These are phyloP conservation scores for Chiua sp. DNA, from an alignment of 1,284 basidiomycete species.

Conservation along the genomic window DNA sequence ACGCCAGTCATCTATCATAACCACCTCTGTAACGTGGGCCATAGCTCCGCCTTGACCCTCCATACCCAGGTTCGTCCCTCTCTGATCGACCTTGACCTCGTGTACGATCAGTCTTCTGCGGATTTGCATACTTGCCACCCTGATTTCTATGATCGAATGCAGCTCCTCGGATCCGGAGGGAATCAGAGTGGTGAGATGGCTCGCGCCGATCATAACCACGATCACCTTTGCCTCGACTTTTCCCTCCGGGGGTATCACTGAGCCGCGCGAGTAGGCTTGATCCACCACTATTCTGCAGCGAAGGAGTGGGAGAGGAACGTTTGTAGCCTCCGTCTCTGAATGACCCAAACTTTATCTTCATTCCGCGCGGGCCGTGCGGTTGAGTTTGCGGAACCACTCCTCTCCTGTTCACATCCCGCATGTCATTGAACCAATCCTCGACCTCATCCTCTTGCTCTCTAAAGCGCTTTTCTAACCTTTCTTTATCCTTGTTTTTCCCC, in stretches of 20 bases:
- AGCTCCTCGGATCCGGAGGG: slow-evolving; percentile 37
- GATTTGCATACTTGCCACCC: slow-evolving; percentile 14
- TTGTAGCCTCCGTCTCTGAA: slow-evolving; percentile 30
- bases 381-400: slow-evolving; percentile 18
- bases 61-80: slow-evolving; percentile 27
- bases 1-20: slow-evolving; percentile 47
- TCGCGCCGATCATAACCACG: slow-evolving; percentile 15
- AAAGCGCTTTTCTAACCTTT: slow-evolving; percentile 55
- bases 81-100: slow-evolving; percentile 27
- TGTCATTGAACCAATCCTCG: slow-evolving; percentile 67
- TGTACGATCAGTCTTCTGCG: slow-evolving; percentile 19
- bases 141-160: slow-evolving; percentile 26
- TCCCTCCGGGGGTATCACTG: slow-evolving; percentile 21
- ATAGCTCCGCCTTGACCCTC: slow-evolving; percentile 20
- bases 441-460: slow-evolving; percentile 54
- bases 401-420: slow-evolving; percentile 30
- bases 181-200: slow-evolving; percentile 4
- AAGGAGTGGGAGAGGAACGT: slow-evolving; percentile 10
- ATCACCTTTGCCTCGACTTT: slow-evolving; percentile 11
- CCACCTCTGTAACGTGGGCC: slow-evolving; percentile 55
- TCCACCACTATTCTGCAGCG: slow-evolving; percentile 13
- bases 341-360: slow-evolving; percentile 46
- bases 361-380: slow-evolving; percentile 18
- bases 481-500: slow-evolving; percentile 63
- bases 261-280: slow-evolving; percentile 37